phyloP scores from a whole-genome alignment of 2,329 filamentous ascomycete species.

The Arachnopeziza araneosa region DNA sequence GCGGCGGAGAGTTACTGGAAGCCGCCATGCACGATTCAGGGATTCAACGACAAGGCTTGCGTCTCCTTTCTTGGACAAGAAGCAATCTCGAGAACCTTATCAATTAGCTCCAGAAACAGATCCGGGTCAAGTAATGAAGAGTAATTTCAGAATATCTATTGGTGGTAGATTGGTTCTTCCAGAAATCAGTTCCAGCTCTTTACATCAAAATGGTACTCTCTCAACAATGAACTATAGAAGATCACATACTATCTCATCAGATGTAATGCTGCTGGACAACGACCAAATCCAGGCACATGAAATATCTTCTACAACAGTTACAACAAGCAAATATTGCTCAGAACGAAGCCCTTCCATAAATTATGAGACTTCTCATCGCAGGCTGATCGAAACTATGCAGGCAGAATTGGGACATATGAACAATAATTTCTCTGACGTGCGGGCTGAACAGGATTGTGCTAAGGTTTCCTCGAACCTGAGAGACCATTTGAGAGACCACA shows the following conservation, averaged over 20 bases:
- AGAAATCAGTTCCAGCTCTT: constrained; percentile 23
- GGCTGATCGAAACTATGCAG: no score
- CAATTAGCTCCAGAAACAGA: not conserved
- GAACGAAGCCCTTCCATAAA: not conserved
- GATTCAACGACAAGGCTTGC: constrained; percentile 10
- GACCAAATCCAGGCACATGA: constrained; percentile 2
- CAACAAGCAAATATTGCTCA: not conserved
- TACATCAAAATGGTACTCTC: constrained; percentile 1
- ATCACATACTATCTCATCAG: constrained; percentile 17
- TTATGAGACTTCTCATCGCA: not conserved
- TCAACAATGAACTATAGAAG: not conserved
- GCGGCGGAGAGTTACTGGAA: constrained; percentile 21
- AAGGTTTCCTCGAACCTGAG: not conserved
- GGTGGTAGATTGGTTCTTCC: constrained; percentile 20
- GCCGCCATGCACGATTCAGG: constrained; percentile 21
- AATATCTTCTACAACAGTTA: no score
- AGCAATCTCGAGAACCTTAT: not conserved
- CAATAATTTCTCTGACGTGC: not conserved
- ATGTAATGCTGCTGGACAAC: constrained; percentile 28
- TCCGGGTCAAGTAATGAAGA: not conserved
- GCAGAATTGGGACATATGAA: not conserved
- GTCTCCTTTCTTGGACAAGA: constrained; percentile 16
- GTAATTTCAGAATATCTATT: constrained; percentile 28
- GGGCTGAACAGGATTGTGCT: not conserved
- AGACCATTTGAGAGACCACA: not conserved